Conservation (phyloP, 306 rosid genomes). For the Argentina anserina region DNA sequence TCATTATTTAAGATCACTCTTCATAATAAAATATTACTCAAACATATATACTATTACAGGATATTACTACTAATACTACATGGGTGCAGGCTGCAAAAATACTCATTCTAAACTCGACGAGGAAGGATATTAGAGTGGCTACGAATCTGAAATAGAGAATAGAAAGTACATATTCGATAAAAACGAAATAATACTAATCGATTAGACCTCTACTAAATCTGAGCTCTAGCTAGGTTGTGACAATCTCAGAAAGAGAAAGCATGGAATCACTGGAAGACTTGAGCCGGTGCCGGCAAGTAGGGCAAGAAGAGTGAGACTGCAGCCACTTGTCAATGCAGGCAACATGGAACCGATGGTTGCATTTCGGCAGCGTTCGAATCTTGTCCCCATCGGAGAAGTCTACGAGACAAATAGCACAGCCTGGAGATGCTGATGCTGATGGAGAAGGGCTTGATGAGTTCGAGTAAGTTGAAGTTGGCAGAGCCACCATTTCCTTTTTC, state of each 20-base stretch:
- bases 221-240: background rate
- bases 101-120: background rate
- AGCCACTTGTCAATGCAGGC: constrained; percentile 78
- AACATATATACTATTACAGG: too few species aligned
- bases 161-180: background rate
- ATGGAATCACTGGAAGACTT: constrained; percentile 23
- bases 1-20: background rate
- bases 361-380: constrained; percentile 63
- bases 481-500: constrained; percentile 60
- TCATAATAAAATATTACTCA: too few species aligned
- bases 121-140: background rate
- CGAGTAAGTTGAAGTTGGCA: constrained; percentile 53
- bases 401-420: constrained; percentile 61
- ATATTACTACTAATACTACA: background rate
- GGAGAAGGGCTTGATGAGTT: background rate
- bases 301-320: constrained; percentile 75
- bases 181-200: background rate
- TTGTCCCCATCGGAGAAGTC: constrained; percentile 67
- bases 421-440: constrained; percentile 18
- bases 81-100: background rate
- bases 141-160: background rate
- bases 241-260: constrained; percentile 20
- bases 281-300: constrained; percentile 63
- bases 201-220: background rate
- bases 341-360: constrained; percentile 70